phyloP scores from a whole-genome alignment of 2,329 filamentous ascomycete species.

The Lachnellula willkommii region DNA sequence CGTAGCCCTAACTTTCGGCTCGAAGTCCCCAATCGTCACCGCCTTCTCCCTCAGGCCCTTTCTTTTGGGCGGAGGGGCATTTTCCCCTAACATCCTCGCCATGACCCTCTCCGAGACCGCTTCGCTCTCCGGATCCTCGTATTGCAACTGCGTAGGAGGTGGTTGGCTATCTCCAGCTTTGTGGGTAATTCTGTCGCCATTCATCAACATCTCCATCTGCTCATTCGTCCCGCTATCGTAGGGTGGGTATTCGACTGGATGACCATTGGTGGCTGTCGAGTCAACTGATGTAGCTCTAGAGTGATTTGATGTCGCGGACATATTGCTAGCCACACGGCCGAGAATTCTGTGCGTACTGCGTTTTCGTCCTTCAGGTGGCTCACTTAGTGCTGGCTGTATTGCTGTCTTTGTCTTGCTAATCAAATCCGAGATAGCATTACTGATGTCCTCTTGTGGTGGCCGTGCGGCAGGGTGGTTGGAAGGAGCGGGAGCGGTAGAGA shows the following conservation, averaged over 20 bases:
- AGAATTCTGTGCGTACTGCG: conserved; percentile 37
- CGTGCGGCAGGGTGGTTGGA: conserved; percentile 13
- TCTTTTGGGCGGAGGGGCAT: conserved; percentile 12
- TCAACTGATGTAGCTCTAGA: conserved; percentile 36
- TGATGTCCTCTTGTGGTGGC: conserved; percentile 20
- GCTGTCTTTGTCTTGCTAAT: conserved; percentile 29
- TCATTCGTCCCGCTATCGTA: conserved; percentile 14
- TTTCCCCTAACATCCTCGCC: conserved; percentile 30
- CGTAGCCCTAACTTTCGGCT: conserved; percentile 4
- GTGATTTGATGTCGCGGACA: conserved; percentile 45
- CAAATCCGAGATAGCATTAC: conserved; percentile 26
- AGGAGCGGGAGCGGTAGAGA: conserved; percentile 20
- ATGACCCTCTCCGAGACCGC: conserved; percentile 25
- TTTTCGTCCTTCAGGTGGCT: conserved; percentile 26
- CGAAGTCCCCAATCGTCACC: conserved; percentile 18
- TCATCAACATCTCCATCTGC: conserved; percentile 22
- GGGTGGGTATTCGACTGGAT: conserved; percentile 24
- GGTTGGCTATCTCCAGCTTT: conserved; percentile 19
- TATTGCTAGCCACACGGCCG: conserved; percentile 54
- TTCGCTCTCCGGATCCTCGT: conserved; percentile 29
- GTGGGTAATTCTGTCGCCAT: conserved; percentile 13
- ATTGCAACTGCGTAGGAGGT: conserved; percentile 28
- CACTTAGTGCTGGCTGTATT: conserved; percentile 9
- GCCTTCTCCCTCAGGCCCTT: conserved; percentile 15
- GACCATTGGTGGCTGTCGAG: conserved; percentile 29